phyloP scores from a whole-genome alignment of 345 rosid species.

The Melastoma malabathricum region DNA sequence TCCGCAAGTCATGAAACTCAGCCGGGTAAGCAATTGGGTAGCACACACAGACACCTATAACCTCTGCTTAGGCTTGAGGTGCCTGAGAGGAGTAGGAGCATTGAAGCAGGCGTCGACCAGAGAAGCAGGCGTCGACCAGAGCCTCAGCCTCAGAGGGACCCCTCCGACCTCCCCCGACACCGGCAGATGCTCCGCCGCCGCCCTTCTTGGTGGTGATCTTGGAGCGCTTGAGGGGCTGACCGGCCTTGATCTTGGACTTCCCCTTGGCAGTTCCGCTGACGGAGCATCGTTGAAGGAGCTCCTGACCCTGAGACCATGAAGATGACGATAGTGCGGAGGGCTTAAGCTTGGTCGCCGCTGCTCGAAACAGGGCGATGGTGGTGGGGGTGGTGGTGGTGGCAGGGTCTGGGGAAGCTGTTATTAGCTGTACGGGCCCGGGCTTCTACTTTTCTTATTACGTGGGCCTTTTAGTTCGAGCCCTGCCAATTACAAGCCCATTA shows the following conservation, averaged over 20 bases:
- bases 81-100: conserved; percentile 66
- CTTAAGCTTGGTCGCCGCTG: conserved; percentile 14
- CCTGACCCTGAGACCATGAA: conserved; percentile 6
- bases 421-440: too few species aligned
- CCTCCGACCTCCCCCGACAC: conserved; percentile 26
- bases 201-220: conserved; percentile 41
- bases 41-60: too few species aligned
- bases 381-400: too few species aligned
- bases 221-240: conserved; percentile 31
- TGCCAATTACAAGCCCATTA: too few species aligned
- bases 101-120: conserved; percentile 60
- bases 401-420: too few species aligned
- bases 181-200: conserved; percentile 8
- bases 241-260: conserved; percentile 36
- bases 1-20: too few species aligned
- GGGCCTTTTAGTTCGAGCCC: too few species aligned
- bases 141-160: conserved; percentile 15
- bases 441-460: too few species aligned
- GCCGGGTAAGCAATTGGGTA: too few species aligned
- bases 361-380: conserved; percentile 14
- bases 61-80: conserved; percentile 40
- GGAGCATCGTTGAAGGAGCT: conserved; percentile 34
- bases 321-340: conserved; percentile 2
- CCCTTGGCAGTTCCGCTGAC: conserved; percentile 65
- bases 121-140: conserved; percentile 50